Conservation (phyloP, 352 stramenopile species). For the Blastocystis sp. region DNA sequence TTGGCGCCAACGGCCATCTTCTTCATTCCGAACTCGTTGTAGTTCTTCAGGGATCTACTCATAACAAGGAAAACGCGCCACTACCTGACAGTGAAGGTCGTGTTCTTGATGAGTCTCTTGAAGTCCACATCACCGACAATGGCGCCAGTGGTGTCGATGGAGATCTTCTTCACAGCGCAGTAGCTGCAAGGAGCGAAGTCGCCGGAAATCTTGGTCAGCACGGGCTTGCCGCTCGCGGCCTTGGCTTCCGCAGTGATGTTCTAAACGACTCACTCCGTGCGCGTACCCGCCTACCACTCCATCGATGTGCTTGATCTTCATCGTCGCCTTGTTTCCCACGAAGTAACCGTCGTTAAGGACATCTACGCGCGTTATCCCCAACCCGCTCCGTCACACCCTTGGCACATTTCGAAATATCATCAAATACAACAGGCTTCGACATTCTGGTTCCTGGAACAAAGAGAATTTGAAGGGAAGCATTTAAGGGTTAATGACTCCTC, state of each 20-base stretch:
- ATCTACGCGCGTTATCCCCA: not conserved
- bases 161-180: conserved; percentile 27
- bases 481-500: not conserved
- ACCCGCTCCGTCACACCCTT: not conserved
- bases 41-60: not conserved
- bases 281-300: not conserved
- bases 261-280: not conserved
- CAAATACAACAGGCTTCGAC: conserved; percentile 31
- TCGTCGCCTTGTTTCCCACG: conserved; percentile 13
- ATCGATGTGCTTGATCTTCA: conserved; percentile 48
- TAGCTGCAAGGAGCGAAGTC: conserved; percentile 39
- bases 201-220: conserved; percentile 44
- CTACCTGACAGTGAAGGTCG: conserved; percentile 24
- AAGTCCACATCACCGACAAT: conserved; percentile 22
- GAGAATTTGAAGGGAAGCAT: conserved; percentile 4
- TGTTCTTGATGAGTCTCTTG: not conserved
- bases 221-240: conserved; percentile 2
- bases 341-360: conserved; percentile 50
- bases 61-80: not conserved
- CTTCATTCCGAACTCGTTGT: not conserved
- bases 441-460: not conserved
- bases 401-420: conserved; percentile 40
- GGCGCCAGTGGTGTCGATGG: conserved; percentile 5
- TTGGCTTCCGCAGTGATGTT: conserved; percentile 18
- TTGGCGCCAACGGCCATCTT: conserved; percentile 12